Evolutionary conservation across 768 basidiomycete genomes (phyloP), one percentile per base, ranked within the genome.

Genomic region (Russula griseocarnosa): DNA sequence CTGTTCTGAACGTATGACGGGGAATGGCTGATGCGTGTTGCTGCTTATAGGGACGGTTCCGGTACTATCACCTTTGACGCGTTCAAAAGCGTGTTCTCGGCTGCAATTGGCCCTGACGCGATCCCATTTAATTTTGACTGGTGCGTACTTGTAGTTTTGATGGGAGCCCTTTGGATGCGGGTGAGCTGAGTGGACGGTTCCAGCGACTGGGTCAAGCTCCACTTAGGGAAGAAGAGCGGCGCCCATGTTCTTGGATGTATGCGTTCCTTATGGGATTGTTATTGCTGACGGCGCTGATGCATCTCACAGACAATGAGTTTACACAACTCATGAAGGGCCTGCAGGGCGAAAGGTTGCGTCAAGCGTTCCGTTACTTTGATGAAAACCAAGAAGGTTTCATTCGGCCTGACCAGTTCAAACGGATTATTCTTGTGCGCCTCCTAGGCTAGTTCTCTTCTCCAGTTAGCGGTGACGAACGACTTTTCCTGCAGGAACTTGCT

Each of bases 301-400:
- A 44, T 66, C 44, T 6, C 36, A 46, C 56, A 94, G 90, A 95
- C 78, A 90, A 90, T 73, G 95, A 98, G 76, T 98, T 98, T 77
- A 97, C 94, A 34, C 95, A 98, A 77, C 78, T 98, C 64, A 97
- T 99, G 93, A 98, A 98, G 76, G 96, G 94, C 49, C 83, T 98
- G 61, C 97, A 98, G 78, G 97, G 95, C 71, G 97, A 99, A 76
- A 87, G 97, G 36, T 80, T 99, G 60, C 90, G 97, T 65, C 97
- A 99, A 77, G 90, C 94, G 28, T 99, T 98, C 81, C 90, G 86
- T 77, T 85, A 87, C 76, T 82, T 98, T 72, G 96, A 98, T 76
- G 77, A 80, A 55, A 89, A 96, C 72, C 85, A 90, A 72, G 92
- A 96, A 72, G 97, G 97, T 51, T 93, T 96, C 77, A 98, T 99